These are phyloP conservation scores for Rosellinia necatrix DNA, from an alignment of 2,329 filamentous ascomycete species.

Conservation along the genomic window DNA sequence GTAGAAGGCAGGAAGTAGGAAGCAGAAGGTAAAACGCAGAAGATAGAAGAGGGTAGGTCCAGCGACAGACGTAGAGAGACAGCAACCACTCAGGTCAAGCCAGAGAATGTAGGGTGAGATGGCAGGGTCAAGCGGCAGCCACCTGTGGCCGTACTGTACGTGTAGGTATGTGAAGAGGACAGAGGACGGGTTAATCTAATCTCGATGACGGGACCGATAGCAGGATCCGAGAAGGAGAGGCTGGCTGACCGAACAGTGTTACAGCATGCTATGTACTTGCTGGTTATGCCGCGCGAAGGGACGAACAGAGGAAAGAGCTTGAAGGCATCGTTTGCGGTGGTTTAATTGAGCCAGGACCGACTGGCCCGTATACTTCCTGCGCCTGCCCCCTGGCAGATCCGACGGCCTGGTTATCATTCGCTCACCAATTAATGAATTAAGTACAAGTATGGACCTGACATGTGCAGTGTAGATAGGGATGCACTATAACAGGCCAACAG, in stretches of 20 bases:
- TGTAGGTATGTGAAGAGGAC: background rate
- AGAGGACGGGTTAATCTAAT: background rate
- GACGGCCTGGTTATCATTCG: constrained; percentile 15
- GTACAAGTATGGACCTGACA: background rate
- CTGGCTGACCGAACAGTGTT: no score
- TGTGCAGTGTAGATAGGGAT: no score
- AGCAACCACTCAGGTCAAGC: background rate
- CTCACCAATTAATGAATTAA: constrained; percentile 19
- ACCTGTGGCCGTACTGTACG: no score
- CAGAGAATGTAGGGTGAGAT: background rate
- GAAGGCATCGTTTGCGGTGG: constrained; percentile 7
- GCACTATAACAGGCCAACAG: no score
- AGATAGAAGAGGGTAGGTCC: background rate
- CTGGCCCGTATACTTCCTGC: no score
- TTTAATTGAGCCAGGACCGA: constrained; percentile 27
- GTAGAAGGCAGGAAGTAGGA: background rate
- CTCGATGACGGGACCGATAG: no score
- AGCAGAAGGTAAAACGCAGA: background rate
- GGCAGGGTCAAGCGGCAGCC: no score
- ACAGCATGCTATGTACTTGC: no score
- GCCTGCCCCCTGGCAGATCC: constrained; percentile 19
- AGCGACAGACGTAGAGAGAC: background rate
- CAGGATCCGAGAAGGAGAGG: no score
- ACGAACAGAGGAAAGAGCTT: background rate
- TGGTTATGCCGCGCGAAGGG: no score